Base-by-base conservation (phyloP, 1,284 basidiomycete species). In the Heterobasidion annosum region DNA sequence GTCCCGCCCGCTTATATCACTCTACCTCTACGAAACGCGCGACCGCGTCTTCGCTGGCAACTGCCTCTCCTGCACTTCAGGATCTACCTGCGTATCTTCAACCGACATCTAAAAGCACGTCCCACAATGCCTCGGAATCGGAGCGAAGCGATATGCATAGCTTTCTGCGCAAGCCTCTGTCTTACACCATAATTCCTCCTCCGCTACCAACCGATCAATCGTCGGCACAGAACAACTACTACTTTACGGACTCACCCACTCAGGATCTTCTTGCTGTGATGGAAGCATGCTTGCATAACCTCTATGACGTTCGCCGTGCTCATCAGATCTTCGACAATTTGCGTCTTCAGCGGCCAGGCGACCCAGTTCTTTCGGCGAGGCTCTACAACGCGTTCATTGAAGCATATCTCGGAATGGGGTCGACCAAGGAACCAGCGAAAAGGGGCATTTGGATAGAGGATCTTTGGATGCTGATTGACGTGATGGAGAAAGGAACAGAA, bases 241-340 rank as follows among this genome's bases (percentile, higher is more conserved):
- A 85, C 75, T 83, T 86, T 70, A 73, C 77, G 9, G 78, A 85
- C 63, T 78, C 85, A 0, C 64, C 72, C 0, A 81, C 83, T 0
- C 81, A 84, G 65, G 87, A 91, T 64, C 73, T 78, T 50, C 66
- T 90, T 10, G 81, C 87, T 0, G 77, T 92, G 58, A 86, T 93
- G 67, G 83, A 88, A 60, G 88, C 88, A 0, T 93, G 91, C 65
- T 68, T 93, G 15, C 78, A 85, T 64, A 80, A 85, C 57, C 66
- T 81, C 0, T 81, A 85, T 67, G 84, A 91, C 62, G 82, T 91
- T 0, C 74, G 76, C 0, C 82, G 89, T 15, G 88, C 88, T 9
- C 79, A 80, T 58, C 68, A 71, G 47, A 77, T 91, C 19, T 89
- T 91, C 59, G 78, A 83, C 50, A 73, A 74, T 8, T 63, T 91